phyloP scores from a whole-genome alignment of 148 eudicot genomes.

The Pharnaceum exiguum region DNA sequence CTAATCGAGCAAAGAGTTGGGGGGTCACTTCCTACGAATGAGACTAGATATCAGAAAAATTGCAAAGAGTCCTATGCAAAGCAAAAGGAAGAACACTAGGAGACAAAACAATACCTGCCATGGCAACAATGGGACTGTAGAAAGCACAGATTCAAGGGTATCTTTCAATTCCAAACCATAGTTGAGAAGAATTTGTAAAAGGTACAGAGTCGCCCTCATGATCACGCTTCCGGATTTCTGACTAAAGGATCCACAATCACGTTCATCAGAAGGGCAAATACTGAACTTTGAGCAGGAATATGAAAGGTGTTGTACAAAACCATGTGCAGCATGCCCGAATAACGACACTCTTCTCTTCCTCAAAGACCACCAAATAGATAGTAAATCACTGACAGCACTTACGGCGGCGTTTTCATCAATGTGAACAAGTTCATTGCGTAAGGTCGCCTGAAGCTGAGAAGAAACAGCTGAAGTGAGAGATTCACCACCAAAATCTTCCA shows the following conservation, averaged over 20 bases:
- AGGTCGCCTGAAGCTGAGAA: constrained; percentile 62
- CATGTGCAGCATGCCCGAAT: constrained; percentile 92
- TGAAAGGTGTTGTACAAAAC: constrained; percentile 68
- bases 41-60: constrained; percentile 29
- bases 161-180: constrained; percentile 85
- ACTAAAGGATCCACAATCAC: constrained; percentile 33
- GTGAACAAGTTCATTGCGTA: constrained; percentile 33
- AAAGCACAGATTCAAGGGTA: constrained; percentile 74
- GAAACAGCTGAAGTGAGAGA: constrained; percentile 47
- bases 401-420: constrained; percentile 33
- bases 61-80: constrained; percentile 1
- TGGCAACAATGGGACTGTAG: constrained; percentile 78
- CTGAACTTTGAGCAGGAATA: constrained; percentile 48
- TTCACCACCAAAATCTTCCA: constrained; percentile 54
- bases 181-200: constrained; percentile 82
- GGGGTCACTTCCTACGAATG: constrained; percentile 79
- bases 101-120: constrained; percentile 72
- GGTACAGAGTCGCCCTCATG: constrained; percentile 77
- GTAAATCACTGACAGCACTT: constrained; percentile 47
- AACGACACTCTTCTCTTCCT: constrained; percentile 83
- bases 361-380: constrained; percentile 85
- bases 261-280: constrained; percentile 36
- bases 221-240: constrained; percentile 54
- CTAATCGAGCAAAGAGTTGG: constrained; percentile 88
- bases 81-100: neutral